Evolutionary conservation across 305 asterid genomes (phyloP), one percentile per base, ranked within the genome.

Genomic region (Fraxinus angustifolia): DNA sequence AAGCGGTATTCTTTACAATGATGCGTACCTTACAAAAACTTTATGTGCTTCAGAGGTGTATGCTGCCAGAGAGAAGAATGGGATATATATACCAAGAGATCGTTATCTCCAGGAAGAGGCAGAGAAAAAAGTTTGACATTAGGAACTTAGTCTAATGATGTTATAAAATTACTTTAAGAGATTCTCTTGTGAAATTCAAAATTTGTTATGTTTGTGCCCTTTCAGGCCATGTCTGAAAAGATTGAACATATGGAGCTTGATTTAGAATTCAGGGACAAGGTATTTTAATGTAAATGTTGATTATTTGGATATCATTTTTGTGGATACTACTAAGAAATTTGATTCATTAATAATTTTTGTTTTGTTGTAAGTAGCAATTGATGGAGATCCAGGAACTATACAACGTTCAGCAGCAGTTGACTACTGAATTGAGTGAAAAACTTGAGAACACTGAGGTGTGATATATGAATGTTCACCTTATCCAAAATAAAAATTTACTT

Each of bases 371-470:
- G 77, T 84, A 90, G 93, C 83, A 88, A 87, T 35, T 88, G 77
- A 78, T 70, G 88, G 91, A 90, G 82, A 78, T 88, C 73, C 89
- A 87, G 73, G 90, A 84, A 77, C 81, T 85, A 48, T 87, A 87
- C 45, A 82, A 75, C 60, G 31, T 76, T 76, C 91, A 88, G 90
- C 90, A 80, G 34, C 88, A 88, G 80, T 78, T 90, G 67, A 85
- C 85, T n/a, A 84, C 83, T 73, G 87, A 87, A 75, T 83, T 87
- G 75, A 82, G 83, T 14, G 88, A 82, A 65, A 81, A 88, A 62
- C 88, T 90, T 21, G 88, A 83, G 42, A 85, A 45, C 80, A 81
- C 88, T 33, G 84, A 77, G 91, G 93, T 90, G 80, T 77, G 2
- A 72, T 53, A 65, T 17, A n/a, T 17, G 67, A 45, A 14, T 77